Evolutionary conservation across 1,284 basidiomycete genomes (phyloP).

Genomic region (Ceratobasidium sp.): DNA sequence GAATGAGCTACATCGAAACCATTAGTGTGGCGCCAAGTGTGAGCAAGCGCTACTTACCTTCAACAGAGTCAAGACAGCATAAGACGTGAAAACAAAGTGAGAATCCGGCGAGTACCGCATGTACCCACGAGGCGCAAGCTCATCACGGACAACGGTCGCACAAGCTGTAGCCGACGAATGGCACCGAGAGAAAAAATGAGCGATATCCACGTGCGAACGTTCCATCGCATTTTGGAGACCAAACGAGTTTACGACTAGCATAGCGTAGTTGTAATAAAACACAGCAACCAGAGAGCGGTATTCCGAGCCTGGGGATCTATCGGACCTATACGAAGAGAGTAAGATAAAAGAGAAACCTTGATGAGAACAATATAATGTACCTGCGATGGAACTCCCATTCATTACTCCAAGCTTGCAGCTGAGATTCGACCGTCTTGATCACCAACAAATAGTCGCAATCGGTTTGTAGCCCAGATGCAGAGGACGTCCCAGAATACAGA

Average conservation of each 20-base stretch:
- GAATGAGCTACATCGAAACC: constrained; percentile 65
- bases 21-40: constrained; percentile 39
- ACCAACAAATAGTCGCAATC: constrained; percentile 87
- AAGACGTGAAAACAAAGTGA: constrained; percentile 89
- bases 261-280: constrained; percentile 86
- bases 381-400: constrained; percentile 57
- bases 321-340: constrained; percentile 14
- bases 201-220: constrained; percentile 72
- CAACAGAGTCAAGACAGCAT: constrained; percentile 84
- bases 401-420: constrained; percentile 73
- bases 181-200: constrained; percentile 86
- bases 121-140: constrained; percentile 76
- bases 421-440: constrained; percentile 84
- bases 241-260: constrained; percentile 91
- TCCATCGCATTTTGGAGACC: constrained; percentile 94
- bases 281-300: constrained; percentile 57
- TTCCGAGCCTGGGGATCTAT: constrained; percentile 5
- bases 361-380: constrained; percentile 19
- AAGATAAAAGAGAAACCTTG: neutral
- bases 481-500: constrained; percentile 83
- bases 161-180: constrained; percentile 77
- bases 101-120: constrained; percentile 89
- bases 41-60: constrained; percentile 65
- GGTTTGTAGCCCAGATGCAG: constrained; percentile 83
- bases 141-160: constrained; percentile 73